These are phyloP conservation scores for Pelargonium nanum DNA, from an alignment of 345 rosid species.

Conservation along the genomic window DNA sequence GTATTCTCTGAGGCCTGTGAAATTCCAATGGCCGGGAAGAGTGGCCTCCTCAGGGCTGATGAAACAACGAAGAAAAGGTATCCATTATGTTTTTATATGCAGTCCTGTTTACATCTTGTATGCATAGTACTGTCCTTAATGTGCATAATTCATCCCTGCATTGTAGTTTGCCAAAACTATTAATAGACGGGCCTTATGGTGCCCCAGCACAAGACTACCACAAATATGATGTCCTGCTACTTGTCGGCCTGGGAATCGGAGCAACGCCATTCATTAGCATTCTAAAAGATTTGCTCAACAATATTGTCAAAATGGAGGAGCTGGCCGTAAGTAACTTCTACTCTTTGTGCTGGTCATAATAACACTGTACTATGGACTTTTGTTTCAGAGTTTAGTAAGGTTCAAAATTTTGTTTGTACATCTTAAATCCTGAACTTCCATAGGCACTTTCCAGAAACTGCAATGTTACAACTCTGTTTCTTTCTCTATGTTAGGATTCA, in stretches of 20 bases:
- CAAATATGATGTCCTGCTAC: slow-evolving; percentile 78
- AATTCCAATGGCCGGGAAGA: slow-evolving; percentile 69
- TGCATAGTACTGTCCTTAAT: background rate
- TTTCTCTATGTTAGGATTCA: slow-evolving; percentile 42
- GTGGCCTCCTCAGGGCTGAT: slow-evolving; percentile 97
- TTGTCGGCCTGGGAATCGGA: slow-evolving; percentile 95
- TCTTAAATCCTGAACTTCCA: no score
- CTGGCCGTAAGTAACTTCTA: slow-evolving; percentile 52
- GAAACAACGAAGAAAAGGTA: slow-evolving; percentile 84
- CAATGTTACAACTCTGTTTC: background rate
- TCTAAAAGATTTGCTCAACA: slow-evolving; percentile 82
- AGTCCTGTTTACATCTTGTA: background rate
- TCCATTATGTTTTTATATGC: background rate
- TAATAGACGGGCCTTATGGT: slow-evolving; percentile 93
- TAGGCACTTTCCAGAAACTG: background rate
- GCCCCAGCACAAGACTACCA: slow-evolving; percentile 94
- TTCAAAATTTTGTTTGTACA: no score
- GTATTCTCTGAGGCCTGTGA: slow-evolving; percentile 82
- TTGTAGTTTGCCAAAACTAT: slow-evolving; percentile 86
- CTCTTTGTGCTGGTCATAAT: slow-evolving; percentile 5
- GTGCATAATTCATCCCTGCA: background rate
- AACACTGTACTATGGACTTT: background rate
- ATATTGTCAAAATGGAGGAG: slow-evolving; percentile 83
- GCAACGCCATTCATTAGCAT: slow-evolving; percentile 99
- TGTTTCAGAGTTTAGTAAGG: background rate